Evolutionary conservation across 2,329 filamentous ascomycete species (phyloP).

Genomic region (Chaetomium olivaceum): DNA sequence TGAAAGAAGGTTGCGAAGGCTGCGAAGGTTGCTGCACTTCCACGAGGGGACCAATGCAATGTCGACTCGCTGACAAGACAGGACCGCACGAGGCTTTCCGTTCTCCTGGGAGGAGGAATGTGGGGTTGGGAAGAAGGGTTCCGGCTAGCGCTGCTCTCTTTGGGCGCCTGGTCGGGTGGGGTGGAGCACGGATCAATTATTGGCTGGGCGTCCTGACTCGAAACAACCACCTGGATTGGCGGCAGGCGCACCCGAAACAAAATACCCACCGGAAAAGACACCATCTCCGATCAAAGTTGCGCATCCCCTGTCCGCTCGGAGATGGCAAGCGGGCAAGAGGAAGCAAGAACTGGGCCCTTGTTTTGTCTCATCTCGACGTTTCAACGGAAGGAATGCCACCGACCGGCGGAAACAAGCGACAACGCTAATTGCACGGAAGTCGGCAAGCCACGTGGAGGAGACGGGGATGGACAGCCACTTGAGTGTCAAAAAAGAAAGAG

Average conservation of each 20-base stretch:
- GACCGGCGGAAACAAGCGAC: neutral
- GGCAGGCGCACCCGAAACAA: neutral
- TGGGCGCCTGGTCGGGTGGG: conserved; percentile 1
- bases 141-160: neutral
- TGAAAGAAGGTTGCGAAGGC: neutral
- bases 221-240: neutral
- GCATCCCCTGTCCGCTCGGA: neutral
- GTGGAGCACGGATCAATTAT: conserved; percentile 13
- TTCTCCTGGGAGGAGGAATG: conserved; percentile 6
- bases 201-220: neutral
- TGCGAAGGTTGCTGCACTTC: neutral
- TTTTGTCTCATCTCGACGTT: neutral
- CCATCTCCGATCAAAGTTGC: neutral
- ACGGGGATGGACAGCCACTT: neutral
- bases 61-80: neutral
- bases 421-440: neutral
- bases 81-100: conserved; percentile 14
- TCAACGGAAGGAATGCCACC: neutral
- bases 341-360: neutral
- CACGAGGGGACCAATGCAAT: neutral
- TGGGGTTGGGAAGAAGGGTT: conserved; percentile 11
- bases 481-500: neutral
- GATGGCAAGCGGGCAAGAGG: neutral
- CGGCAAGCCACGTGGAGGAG: conserved; percentile 7
- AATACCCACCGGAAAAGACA: neutral